Conservation (phyloP, 345 rosid genomes). For the Eucalyptus erythrocorys region DNA sequence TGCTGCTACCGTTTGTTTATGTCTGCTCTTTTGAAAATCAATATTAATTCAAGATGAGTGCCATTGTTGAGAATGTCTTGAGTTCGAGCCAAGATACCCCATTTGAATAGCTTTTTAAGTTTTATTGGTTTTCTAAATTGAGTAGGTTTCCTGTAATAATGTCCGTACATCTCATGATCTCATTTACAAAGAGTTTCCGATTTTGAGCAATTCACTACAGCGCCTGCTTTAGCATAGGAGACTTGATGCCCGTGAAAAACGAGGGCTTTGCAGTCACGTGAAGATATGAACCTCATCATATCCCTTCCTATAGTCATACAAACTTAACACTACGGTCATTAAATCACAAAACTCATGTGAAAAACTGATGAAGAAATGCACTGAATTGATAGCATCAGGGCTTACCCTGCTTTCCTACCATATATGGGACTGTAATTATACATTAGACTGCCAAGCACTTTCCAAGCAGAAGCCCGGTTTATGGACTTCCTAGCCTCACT, state of each 20-base stretch:
- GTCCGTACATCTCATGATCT: background rate
- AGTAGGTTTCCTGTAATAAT: background rate
- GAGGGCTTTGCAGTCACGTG: background rate
- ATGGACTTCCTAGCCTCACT: constrained; percentile 83
- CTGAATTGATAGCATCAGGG: background rate
- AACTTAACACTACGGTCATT: background rate
- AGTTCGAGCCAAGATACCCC: too few species aligned
- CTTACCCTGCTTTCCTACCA: constrained; percentile 83
- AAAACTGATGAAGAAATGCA: background rate
- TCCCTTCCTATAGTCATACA: constrained; percentile 43
- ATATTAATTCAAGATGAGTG: too few species aligned
- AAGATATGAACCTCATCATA: constrained; percentile 81
- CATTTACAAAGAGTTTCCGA: background rate
- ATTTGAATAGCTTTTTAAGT: too few species aligned
- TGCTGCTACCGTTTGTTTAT: too few species aligned
- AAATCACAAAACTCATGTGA: background rate
- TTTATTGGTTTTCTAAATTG: too few species aligned
- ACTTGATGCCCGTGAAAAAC: background rate
- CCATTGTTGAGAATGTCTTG: too few species aligned
- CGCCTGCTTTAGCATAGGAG: background rate
- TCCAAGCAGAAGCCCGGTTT: constrained; percentile 44
- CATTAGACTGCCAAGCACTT: constrained; percentile 61
- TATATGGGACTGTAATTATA: constrained; percentile 72
- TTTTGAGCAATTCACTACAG: background rate
- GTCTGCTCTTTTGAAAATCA: too few species aligned